These are phyloP conservation scores for Pholiota adiposa DNA, from an alignment of 1,284 basidiomycete species.

Conservation along the genomic window DNA sequence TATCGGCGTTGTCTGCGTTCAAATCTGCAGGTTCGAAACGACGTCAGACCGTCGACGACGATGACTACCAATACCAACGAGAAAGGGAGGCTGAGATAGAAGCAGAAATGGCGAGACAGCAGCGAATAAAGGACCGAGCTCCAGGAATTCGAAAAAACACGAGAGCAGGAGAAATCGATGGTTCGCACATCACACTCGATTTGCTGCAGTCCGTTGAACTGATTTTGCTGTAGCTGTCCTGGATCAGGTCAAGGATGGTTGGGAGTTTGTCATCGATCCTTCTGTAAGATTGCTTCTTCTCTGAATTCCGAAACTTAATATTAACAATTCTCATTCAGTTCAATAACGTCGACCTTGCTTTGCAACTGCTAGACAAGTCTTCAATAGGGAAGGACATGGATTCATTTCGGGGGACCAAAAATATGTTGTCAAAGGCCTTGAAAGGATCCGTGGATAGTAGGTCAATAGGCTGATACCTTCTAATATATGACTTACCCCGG, in stretches of 20 bases:
- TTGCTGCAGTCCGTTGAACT: conserved; percentile 3
- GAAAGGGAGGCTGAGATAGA: conserved; percentile 63
- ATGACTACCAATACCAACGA: conserved; percentile 51
- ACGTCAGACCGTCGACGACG: conserved; percentile 56
- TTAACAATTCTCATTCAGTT: conserved; percentile 59
- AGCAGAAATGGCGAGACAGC: conserved; percentile 61
- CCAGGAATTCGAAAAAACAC: conserved; percentile 58
- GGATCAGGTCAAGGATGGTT: conserved; percentile 85
- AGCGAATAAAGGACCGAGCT: conserved; percentile 66
- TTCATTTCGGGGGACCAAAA: conserved; percentile 77
- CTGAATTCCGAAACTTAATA: conserved; percentile 6
- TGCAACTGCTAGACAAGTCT: conserved; percentile 81
- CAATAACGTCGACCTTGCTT: conserved; percentile 88
- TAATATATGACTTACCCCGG: conserved; percentile 4
- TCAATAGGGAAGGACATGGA: conserved; percentile 72
- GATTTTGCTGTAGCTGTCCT: conserved; percentile 64
- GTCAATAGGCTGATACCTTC: conserved; percentile 31
- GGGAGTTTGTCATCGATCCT: conserved; percentile 86
- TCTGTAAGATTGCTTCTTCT: conserved; percentile 59
- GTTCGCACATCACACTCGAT: conserved; percentile 48
- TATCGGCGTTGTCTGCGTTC: conserved; percentile 68
- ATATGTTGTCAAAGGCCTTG: conserved; percentile 75
- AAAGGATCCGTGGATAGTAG: conserved; percentile 86
- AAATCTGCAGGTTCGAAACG: conserved; percentile 62
- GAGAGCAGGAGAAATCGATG: conserved; percentile 75